A percentile compares a stretch with the other conserved stretches of the same genome.
Conservation (phyloP, 768 basidiomycete genomes). For the Lactarius akahatsu region DNA sequence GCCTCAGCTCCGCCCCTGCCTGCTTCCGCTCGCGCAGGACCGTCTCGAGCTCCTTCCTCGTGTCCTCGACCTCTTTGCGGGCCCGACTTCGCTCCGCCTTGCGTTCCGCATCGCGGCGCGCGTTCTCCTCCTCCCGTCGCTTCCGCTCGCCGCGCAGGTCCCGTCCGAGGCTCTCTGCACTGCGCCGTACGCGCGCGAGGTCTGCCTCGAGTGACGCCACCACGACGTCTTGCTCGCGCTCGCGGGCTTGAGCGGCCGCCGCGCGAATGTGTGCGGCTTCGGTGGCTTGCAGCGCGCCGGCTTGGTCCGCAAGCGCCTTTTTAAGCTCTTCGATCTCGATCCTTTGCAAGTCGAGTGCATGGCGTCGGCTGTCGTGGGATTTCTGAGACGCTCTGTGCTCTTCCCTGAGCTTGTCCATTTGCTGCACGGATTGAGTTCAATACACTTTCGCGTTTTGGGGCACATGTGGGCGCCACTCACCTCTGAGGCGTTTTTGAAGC, state of each 20-base stretch:
- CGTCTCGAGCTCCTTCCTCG: slow-evolving; percentile 36
- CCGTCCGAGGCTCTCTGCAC: slow-evolving; percentile 75
- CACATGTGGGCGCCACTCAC: slow-evolving; percentile 40
- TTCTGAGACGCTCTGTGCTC: slow-evolving; percentile 60
- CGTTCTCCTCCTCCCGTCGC: slow-evolving; percentile 65
- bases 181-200: slow-evolving; percentile 67
- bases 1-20: slow-evolving; percentile 58
- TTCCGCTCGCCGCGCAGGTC: slow-evolving; percentile 66
- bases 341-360: slow-evolving; percentile 69
- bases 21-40: slow-evolving; percentile 70
- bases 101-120: slow-evolving; percentile 42
- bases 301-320: slow-evolving; percentile 58
- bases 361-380: slow-evolving; percentile 68
- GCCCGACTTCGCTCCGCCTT: slow-evolving; percentile 54
- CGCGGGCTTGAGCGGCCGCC: slow-evolving; percentile 46
- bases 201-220: slow-evolving; percentile 73
- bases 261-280: slow-evolving; percentile 62
- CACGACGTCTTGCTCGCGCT: slow-evolving; percentile 59
- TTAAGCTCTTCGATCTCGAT: slow-evolving; percentile 78
- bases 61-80: slow-evolving; percentile 27
- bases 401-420: slow-evolving; percentile 59
- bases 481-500: slow-evolving; percentile 64
- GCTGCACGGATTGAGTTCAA: slow-evolving; percentile 37
- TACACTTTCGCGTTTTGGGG: not conserved
- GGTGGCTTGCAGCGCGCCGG: slow-evolving; percentile 58